Evolutionary conservation across 768 basidiomycete species (phyloP).

Genomic region (Russula sp.): DNA sequence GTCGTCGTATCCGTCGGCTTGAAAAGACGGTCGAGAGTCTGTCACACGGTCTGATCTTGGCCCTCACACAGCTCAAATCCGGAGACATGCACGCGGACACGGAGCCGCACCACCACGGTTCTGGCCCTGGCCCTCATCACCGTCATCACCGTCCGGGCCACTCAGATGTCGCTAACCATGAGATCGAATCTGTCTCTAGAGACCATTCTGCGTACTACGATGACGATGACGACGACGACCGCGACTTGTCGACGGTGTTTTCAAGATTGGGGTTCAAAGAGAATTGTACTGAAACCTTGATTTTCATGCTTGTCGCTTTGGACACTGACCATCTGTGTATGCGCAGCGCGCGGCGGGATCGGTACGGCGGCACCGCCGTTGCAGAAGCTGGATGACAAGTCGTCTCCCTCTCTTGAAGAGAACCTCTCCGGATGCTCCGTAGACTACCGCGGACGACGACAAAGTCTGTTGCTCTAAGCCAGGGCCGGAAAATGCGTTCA

Average conservation of each 20-base stretch:
- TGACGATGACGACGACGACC: neutral
- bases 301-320: neutral
- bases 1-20: conserved; percentile 1
- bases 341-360: neutral
- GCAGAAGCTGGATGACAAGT: neutral
- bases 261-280: neutral
- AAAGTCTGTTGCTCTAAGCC: neutral
- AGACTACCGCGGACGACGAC: neutral
- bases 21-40: conserved; percentile 16
- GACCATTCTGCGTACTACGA: neutral
- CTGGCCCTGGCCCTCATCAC: too few species aligned
- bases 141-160: too few species aligned
- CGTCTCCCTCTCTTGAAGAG: neutral
- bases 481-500: neutral
- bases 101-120: neutral
- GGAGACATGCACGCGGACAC: neutral
- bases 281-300: neutral
- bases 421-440: neutral
- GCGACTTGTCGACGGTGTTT: neutral
- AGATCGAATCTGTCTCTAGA: neutral
- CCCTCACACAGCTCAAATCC: neutral
- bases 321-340: neutral
- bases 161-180: neutral
- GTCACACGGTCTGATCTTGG: conserved; percentile 13
- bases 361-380: neutral